Conservation (phyloP, 495 filamentous ascomycete genomes). For the Podospora australis region DNA sequence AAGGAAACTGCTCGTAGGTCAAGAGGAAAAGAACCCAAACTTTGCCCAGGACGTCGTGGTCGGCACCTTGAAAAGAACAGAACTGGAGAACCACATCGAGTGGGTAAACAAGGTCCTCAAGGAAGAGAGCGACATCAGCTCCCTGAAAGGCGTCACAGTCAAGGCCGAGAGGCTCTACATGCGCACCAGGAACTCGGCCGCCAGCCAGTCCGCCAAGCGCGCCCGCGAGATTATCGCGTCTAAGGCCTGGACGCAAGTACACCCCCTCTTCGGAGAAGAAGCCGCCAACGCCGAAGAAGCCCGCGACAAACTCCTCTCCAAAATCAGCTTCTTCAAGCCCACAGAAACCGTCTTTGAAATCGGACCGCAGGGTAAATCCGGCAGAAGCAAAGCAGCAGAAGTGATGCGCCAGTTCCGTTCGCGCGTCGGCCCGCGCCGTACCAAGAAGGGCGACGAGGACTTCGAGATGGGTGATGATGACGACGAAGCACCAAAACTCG, state of each 20-base stretch:
- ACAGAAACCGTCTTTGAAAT: conserved; percentile 93
- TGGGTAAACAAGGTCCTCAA: conserved; percentile 68
- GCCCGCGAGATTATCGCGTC: conserved; percentile 65
- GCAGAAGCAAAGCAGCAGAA: conserved; percentile 64
- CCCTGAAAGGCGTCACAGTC: conserved; percentile 62
- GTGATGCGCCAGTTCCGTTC: conserved; percentile 64
- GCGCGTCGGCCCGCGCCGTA: conserved; percentile 48
- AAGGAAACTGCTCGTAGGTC: conserved; percentile 66
- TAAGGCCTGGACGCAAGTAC: conserved; percentile 60
- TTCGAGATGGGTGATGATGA: conserved; percentile 28
- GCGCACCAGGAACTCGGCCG: conserved; percentile 81
- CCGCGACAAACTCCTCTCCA: conserved; percentile 75
- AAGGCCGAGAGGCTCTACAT: conserved; percentile 92
- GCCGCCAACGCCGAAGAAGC: conserved; percentile 57
- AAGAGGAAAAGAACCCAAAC: conserved; percentile 49
- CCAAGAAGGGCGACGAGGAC: conserved; percentile 27
- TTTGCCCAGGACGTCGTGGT: conserved; percentile 77
- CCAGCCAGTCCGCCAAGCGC: conserved; percentile 78
- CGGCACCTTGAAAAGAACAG: conserved; percentile 62
- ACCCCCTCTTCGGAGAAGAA: conserved; percentile 69
- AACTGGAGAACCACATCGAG: conserved; percentile 67
- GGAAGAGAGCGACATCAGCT: conserved; percentile 65
- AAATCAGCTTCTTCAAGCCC: conserved; percentile 79
- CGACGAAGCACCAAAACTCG: conserved; percentile 17
- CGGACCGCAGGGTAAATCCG: conserved; percentile 57